Conservation (phyloP, 1,284 basidiomycete genomes). For the Malassezia slooffiae region DNA sequence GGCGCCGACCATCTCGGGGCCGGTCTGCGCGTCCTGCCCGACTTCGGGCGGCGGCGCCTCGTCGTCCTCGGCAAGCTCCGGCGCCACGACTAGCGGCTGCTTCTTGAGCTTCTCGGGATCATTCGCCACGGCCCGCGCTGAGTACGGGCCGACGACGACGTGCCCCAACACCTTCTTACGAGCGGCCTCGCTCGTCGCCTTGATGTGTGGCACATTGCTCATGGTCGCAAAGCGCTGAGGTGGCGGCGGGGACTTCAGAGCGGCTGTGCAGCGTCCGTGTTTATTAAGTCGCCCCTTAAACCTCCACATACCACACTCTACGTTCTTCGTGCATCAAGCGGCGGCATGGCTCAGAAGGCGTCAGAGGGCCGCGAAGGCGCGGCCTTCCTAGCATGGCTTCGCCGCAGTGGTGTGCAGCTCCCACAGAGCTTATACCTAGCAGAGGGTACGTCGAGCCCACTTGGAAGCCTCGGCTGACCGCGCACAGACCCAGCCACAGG, state of each 20-base stretch:
- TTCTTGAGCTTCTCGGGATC: slow-evolving; percentile 6
- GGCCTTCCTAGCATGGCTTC: slow-evolving; percentile 6
- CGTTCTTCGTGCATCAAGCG: no score
- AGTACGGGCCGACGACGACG: slow-evolving; percentile 11
- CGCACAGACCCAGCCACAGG: neutral
- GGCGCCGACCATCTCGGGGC: slow-evolving; percentile 12
- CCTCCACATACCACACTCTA: no score
- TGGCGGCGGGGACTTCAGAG: no score
- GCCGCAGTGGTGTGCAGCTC: no score
- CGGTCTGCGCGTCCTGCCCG: slow-evolving; percentile 13
- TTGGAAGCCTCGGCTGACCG: no score
- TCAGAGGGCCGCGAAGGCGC: no score
- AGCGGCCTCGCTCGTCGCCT: neutral
- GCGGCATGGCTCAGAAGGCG: no score
- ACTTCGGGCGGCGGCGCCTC: slow-evolving; percentile 4
- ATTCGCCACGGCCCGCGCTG: slow-evolving; percentile 13
- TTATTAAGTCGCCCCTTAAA: no score
- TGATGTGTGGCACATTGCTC: slow-evolving; percentile 11
- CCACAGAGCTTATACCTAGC: no score
- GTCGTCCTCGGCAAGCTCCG: slow-evolving; percentile 6
- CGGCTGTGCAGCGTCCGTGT: no score
- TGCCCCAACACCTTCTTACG: slow-evolving; percentile 9
- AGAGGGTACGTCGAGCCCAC: no score
- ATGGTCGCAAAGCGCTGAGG: no score
- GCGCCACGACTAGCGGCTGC: slow-evolving; percentile 16